A percentile compares a stretch with the other conserved stretches of the same genome.
Conservation (phyloP, 345 rosid species). For the Aquilaria sinensis region DNA sequence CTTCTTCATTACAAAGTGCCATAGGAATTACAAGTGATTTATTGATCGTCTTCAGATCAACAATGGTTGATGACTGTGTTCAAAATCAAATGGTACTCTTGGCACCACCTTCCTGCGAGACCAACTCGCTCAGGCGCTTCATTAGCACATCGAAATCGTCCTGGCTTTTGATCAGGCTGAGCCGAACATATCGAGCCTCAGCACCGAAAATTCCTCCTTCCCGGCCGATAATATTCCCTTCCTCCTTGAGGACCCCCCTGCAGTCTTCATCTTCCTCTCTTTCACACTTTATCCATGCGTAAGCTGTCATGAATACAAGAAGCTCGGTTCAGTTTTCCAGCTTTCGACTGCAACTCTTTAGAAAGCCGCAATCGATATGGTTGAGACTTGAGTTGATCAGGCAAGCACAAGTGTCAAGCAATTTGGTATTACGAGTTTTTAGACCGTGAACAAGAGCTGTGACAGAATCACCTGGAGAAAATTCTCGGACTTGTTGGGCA, state of each 20-base stretch:
- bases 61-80: background rate
- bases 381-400: too few species aligned
- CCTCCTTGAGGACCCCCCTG: slow-evolving; percentile 30
- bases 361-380: background rate
- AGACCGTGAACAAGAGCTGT: background rate
- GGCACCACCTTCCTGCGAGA: slow-evolving; percentile 20
- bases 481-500: slow-evolving; percentile 20
- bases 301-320: slow-evolving; percentile 32
- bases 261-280: slow-evolving; percentile 43
- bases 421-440: too few species aligned
- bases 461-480: slow-evolving; percentile 31
- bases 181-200: slow-evolving; percentile 30
- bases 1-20: too few species aligned
- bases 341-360: background rate
- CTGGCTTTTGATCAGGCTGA: slow-evolving; percentile 47
- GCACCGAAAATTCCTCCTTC: slow-evolving; percentile 30
- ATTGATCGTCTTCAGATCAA: slow-evolving; percentile 7
- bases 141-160: slow-evolving; percentile 54
- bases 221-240: slow-evolving; percentile 44
- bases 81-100: slow-evolving; percentile 14
- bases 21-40: too few species aligned
- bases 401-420: too few species aligned
- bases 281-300: slow-evolving; percentile 68
- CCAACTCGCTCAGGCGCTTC: slow-evolving; percentile 21
- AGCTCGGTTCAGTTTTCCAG: too few species aligned